phyloP scores from a whole-genome alignment of 306 rosid species.

The Ochetophila trinervis region DNA sequence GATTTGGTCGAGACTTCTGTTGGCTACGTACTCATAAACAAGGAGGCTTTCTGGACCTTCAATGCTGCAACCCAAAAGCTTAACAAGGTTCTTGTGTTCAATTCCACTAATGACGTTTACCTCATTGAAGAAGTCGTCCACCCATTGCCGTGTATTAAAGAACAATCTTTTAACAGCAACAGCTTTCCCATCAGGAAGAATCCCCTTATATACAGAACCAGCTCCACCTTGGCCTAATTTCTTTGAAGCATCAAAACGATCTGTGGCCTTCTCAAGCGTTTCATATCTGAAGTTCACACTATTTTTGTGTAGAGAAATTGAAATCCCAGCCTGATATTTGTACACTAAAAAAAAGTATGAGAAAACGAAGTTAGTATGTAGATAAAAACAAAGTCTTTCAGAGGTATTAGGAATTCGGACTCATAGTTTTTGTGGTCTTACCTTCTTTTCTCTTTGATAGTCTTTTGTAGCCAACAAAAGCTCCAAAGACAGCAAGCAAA shows the following conservation, averaged over 20 bases:
- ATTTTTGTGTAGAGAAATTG: constrained; percentile 10
- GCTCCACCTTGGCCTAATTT: constrained; percentile 54
- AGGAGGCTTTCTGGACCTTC: constrained; percentile 75
- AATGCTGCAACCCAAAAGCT: constrained; percentile 67
- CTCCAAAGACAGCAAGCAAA: constrained; percentile 30
- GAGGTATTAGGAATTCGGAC: not conserved
- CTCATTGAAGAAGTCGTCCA: constrained; percentile 57
- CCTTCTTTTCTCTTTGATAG: constrained; percentile 10
- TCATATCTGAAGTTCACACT: constrained; percentile 49
- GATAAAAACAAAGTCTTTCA: not conserved
- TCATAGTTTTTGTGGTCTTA: constrained; percentile 18
- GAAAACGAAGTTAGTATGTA: constrained; percentile 15
- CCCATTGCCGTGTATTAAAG: constrained; percentile 56
- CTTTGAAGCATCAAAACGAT: constrained; percentile 33
- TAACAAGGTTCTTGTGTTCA: constrained; percentile 57
- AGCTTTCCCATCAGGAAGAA: constrained; percentile 44
- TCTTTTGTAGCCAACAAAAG: constrained; percentile 27
- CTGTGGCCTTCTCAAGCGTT: constrained; percentile 48
- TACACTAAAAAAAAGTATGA: constrained; percentile 22
- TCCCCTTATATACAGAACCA: constrained; percentile 59
- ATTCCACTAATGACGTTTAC: constrained; percentile 50
- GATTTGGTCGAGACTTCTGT: constrained; percentile 56
- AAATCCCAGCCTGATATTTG: not conserved
- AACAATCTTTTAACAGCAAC: constrained; percentile 64
- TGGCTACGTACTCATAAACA: constrained; percentile 60